phyloP scores from a whole-genome alignment of 1,284 basidiomycete genomes.

The Heterobasidion irregulare region DNA sequence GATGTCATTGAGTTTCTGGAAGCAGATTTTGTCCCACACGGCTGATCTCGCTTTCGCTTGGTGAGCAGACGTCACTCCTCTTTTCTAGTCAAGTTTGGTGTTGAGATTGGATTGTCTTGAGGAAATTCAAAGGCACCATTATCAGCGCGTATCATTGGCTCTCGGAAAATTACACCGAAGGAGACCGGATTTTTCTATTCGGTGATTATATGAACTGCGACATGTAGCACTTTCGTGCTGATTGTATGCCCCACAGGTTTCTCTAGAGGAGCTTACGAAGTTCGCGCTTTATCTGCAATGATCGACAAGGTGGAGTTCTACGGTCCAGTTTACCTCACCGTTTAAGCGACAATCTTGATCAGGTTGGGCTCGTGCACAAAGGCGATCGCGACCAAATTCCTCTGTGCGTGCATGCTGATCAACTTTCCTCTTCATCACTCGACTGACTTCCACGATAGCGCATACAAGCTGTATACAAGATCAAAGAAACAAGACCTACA shows the following conservation, averaged over 20 bases:
- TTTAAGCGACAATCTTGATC: background rate
- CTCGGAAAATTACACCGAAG: conserved; percentile 24
- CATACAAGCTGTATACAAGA: conserved; percentile 27
- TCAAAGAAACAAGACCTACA: background rate
- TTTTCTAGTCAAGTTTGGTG: background rate
- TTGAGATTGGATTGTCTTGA: background rate
- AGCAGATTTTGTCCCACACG: conserved; percentile 9
- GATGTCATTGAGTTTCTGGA: conserved; percentile 14
- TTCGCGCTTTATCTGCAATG: conserved; percentile 32
- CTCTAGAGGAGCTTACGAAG: conserved; percentile 39
- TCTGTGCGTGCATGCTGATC: conserved; percentile 18
- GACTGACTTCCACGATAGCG: conserved; percentile 16
- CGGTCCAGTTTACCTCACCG: conserved; percentile 1
- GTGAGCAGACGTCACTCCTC: conserved; percentile 8
- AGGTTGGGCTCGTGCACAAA: conserved; percentile 24
- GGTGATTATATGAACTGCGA: conserved; percentile 17
- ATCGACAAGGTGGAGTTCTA: conserved; percentile 22
- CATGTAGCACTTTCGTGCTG: background rate
- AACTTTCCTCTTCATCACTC: background rate
- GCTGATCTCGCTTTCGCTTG: conserved; percentile 22
- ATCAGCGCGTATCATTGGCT: conserved; percentile 31
- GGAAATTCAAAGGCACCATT: conserved; percentile 19
- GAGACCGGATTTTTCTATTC: conserved; percentile 34
- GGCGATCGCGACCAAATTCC: conserved; percentile 28
- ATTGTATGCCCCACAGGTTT: conserved; percentile 24